Evolutionary conservation across 2,329 filamentous ascomycete genomes (phyloP).

Genomic region (Fusarium napiforme): DNA sequence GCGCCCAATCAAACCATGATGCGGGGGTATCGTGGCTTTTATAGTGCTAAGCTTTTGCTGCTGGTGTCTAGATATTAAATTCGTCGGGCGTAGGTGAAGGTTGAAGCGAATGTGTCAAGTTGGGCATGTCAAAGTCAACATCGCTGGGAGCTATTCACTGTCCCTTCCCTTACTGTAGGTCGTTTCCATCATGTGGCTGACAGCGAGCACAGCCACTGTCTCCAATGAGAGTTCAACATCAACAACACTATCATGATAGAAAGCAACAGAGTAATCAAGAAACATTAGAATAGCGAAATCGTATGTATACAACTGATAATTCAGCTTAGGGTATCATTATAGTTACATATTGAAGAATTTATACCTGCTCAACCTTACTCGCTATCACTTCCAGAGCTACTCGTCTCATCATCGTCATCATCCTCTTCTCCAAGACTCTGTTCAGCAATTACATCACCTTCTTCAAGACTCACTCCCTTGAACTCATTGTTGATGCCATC

Average conservation of each 20-base stretch:
- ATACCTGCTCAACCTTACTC: constrained; percentile 26
- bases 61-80: not conserved
- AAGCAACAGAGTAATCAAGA: not conserved
- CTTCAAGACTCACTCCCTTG: constrained; percentile 38
- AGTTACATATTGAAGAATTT: not conserved
- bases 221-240: not conserved
- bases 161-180: constrained; percentile 12
- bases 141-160: constrained; percentile 33
- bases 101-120: constrained; percentile 20
- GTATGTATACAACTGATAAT: too few species aligned
- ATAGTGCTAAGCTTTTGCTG: not conserved
- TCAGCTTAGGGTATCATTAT: not conserved
- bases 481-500: constrained; percentile 33
- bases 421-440: constrained; percentile 53
- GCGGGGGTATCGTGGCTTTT: constrained; percentile 1
- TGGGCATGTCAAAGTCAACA: constrained; percentile 17
- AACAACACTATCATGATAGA: not conserved
- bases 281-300: not conserved
- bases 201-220: constrained; percentile 32
- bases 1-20: constrained; percentile 46
- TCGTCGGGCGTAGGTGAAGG: not conserved
- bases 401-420: constrained; percentile 52
- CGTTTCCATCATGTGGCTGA: constrained; percentile 35
- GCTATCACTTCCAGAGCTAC: constrained; percentile 56
- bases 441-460: constrained; percentile 53